Base-by-base conservation (phyloP, 2,329 filamentous ascomycete species). In the Kalmusia sp. region DNA sequence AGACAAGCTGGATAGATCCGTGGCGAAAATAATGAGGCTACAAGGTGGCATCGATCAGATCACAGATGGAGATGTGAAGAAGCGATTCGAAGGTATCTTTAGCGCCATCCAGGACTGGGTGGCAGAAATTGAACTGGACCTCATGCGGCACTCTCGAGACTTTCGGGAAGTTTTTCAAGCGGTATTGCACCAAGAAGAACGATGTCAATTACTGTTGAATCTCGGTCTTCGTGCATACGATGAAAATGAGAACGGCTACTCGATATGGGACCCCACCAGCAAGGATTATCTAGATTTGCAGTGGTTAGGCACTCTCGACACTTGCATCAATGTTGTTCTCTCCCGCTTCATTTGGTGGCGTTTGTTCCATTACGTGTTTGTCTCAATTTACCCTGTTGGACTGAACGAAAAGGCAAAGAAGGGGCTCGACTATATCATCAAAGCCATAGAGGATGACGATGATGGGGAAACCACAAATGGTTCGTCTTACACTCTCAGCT, bases 51-150 rank as follows among this genome's bases (percentile, higher is more conserved):
- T 46, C 21, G 43, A 46, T 24, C 43, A 46, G 21, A 34, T 46
- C 27, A 34, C 43, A 46, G 43, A 46, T 24, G 43, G 43, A 35
- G 21, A 35, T 14, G 43, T 46, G 15, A 46, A 24, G 17, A 46
- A 35, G 21, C 43, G 28, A 24, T 46, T 46, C 43, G 28, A 46
- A 19, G 27, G 19, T 22, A 19, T 46, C 1, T 46, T 25, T n/a
- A 22, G 27, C 11, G 11, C 43, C 8, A 46, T 35, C 9, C 30
- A 46, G 22, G 28, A 46, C 17, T 46, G 43, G 43, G 43, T 46
- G 3, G 17, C 28, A 15, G 30, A 46, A 3, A 46, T 46, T 24
- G 43, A 46, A 25, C 14, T 46, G 19, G 43, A 46, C 14, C 19
- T 46, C 15, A 22, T 11, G 30, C 43, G 33, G 33, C 43, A 24